A percentile compares a stretch with the other conserved stretches of the same genome.
phyloP scores from a whole-genome alignment of 768 basidiomycete genomes.

The Coprinopsis sp. region DNA sequence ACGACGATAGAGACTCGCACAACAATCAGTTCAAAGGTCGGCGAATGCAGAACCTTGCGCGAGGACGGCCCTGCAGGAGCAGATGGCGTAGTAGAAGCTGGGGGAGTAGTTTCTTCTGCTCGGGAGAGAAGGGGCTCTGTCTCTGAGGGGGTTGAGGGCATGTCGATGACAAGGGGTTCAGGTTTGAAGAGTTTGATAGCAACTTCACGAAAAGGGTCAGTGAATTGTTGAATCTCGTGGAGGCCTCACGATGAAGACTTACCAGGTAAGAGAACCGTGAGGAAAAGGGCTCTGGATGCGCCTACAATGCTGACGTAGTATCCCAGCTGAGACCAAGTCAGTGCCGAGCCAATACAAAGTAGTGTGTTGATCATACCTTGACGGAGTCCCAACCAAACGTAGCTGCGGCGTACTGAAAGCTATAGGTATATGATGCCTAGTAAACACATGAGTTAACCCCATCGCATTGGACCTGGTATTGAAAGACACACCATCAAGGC shows the following conservation, averaged over 20 bases:
- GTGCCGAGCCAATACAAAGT: neutral
- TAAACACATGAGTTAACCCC: neutral
- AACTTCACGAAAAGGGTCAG: slow-evolving; percentile 32
- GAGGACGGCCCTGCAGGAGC: slow-evolving; percentile 5
- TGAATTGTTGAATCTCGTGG: neutral
- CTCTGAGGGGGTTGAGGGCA: slow-evolving; percentile 20
- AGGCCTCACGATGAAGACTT: slow-evolving; percentile 16
- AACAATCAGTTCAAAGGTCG: slow-evolving; percentile 64
- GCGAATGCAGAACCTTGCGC: slow-evolving; percentile 34
- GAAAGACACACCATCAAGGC: slow-evolving; percentile 39
- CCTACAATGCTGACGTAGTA: slow-evolving; percentile 63
- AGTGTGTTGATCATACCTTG: slow-evolving; percentile 34
- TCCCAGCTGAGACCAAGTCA: slow-evolving; percentile 47
- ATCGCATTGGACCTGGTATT: neutral
- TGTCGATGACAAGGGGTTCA: slow-evolving; percentile 25
- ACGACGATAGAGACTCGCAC: slow-evolving; percentile 58
- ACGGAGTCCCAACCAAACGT: slow-evolving; percentile 67
- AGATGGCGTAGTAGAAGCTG: slow-evolving; percentile 17
- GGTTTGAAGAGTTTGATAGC: slow-evolving; percentile 52
- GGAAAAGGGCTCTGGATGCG: slow-evolving; percentile 46
- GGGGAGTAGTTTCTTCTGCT: slow-evolving; percentile 8
- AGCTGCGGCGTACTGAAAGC: slow-evolving; percentile 60
- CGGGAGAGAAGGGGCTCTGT: slow-evolving; percentile 26
- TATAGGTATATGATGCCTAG: slow-evolving; percentile 54
- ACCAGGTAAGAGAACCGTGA: slow-evolving; percentile 61